Percentiles rank a stretch among this genome's conserved stretches.
Conservation (phyloP, 345 rosid species). For the Hibiscus tridactylites region DNA sequence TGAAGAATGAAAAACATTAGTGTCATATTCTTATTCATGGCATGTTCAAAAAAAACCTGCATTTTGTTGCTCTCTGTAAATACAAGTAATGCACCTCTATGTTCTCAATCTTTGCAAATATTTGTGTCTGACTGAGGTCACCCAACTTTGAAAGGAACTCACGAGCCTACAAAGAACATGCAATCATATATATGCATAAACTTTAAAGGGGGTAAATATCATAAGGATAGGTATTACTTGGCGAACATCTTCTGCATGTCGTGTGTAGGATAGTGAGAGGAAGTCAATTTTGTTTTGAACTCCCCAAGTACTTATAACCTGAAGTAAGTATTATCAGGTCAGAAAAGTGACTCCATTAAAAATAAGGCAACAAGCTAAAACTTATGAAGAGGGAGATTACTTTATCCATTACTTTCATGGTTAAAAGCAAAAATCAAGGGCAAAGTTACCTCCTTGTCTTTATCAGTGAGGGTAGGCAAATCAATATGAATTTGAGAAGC, state of each 20-base stretch:
- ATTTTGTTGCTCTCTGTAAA: neutral
- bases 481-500: constrained; percentile 88
- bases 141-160: constrained; percentile 73
- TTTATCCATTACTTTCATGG: neutral
- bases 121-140: constrained; percentile 84
- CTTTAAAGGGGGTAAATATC: neutral
- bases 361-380: neutral
- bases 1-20: constrained; percentile 15
- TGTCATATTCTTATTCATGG: neutral
- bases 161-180: constrained; percentile 55
- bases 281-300: constrained; percentile 89
- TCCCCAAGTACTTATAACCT: constrained; percentile 97
- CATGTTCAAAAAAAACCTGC: neutral
- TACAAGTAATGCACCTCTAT: constrained; percentile 44
- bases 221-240: constrained; percentile 30
- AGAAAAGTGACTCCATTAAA: neutral
- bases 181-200: neutral
- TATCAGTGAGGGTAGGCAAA: constrained; percentile 80
- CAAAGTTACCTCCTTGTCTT: constrained; percentile 74
- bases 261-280: constrained; percentile 85
- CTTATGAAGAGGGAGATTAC: neutral
- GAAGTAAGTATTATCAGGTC: constrained; percentile 12
- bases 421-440: neutral
- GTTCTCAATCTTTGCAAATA: constrained; percentile 93
- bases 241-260: constrained; percentile 98